Base-by-base conservation (phyloP, 345 rosid species). In the Arabis alpina region DNA sequence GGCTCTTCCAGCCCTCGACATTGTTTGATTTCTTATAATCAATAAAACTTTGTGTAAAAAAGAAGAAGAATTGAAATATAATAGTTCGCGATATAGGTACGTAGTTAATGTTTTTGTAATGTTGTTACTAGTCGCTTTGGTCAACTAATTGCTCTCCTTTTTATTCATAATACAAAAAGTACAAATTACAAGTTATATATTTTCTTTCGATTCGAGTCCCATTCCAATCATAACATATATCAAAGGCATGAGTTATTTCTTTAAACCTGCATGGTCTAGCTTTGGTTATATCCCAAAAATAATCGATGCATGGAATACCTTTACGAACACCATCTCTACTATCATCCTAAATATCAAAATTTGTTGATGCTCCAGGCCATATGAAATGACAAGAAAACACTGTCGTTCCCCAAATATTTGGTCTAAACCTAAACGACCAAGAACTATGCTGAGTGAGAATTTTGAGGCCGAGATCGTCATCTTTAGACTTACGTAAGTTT, bases 291-390 rank as follows among this genome's bases (percentile, higher is more conserved):
- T 73, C 67, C 72, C 77, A 73, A 4, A 66, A 30, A 73, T 72
- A 73, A 7, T 58, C 2, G 47, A 51, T 42, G 54, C 77, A 73
- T 41, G 61, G 55, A 49, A n/a, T 58, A 42, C 61, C 41, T 4
- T 0, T 28, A 50, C 16, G 54, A 64, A 41, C 60, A 40, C 60
- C 60, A 36, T 73, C 72, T 66, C 77, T 66, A 0, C 0, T 0
- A 50, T 66, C 77, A 66, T 73, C 72, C 11, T 73, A 73, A 30
- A 73, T 73, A 66, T 73, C 1, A 73, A 73, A 73, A 10, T 4
- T 1, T n/a, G 2, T 24, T n/a, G 54, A 73, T 14, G 34, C 16
- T 48, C 1, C 6, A 28, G 47, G 40, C 77, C 77, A 73, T 51
- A 66, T 40, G 61, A 73, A 73, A 13, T 66, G 54, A 42, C 77